These are phyloP conservation scores for Tanacetum coccineum DNA, from an alignment of 129 eudicot genomes.

Conservation along the genomic window DNA sequence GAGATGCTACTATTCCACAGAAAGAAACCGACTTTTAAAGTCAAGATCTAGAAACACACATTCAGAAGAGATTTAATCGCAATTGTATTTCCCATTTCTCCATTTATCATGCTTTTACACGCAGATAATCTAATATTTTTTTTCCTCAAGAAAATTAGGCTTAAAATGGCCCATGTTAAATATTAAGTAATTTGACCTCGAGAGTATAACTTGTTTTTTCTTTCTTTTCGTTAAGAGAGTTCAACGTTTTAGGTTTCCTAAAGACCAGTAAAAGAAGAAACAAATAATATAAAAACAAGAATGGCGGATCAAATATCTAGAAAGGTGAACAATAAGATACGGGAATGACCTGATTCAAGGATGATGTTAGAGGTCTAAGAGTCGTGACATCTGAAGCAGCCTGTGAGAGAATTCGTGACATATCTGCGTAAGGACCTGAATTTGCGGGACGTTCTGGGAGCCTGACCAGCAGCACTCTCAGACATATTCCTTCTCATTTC, in stretches of 20 bases:
- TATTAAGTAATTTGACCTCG: neutral
- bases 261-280: neutral
- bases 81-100: neutral
- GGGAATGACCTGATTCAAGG: constrained; percentile 24
- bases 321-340: constrained; percentile 2
- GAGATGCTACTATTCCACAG: too few species aligned
- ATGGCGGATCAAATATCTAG: neutral
- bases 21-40: too few species aligned
- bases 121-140: neutral
- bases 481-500: constrained; percentile 52
- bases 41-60: too few species aligned
- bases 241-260: neutral
- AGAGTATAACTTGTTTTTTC: neutral
- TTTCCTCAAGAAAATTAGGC: neutral
- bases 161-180: neutral
- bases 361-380: constrained; percentile 24
- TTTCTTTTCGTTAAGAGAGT: neutral
- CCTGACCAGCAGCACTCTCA: constrained; percentile 16
- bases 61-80: too few species aligned
- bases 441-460: constrained; percentile 34
- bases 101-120: neutral
- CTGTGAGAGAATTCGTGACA: constrained; percentile 27
- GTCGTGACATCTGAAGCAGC: constrained; percentile 42
- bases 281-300: neutral
- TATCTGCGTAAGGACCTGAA: constrained; percentile 25